Evolutionary conservation across 345 rosid genomes (phyloP), one percentile per base, ranked within the genome.

Genomic region (Diplotaxis tenuifolia): DNA sequence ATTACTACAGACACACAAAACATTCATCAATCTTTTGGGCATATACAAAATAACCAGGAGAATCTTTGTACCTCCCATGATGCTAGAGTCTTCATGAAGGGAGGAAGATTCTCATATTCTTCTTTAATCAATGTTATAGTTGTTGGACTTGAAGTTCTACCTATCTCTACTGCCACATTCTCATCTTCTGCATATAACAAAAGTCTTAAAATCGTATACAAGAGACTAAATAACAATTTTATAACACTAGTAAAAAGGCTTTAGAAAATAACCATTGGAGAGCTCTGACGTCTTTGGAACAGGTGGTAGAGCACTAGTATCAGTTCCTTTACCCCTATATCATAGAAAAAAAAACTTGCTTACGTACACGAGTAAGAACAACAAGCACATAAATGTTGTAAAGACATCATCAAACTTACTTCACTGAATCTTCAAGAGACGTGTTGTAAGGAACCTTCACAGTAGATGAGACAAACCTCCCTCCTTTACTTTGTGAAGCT

Each of bases 61-160:
- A 49, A 20, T 20, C 23, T n/a, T 0, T 10, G 60, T 20, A 93
- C 98, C 98, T 93, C 97, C 97, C 98, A 91, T 42, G 98, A 79
- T 21, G 92, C 80, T 58, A 91, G 83, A 68, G 76, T 71, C 79
- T 82, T 84, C 84, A 91, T 78, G 79, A 83, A 88, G 58, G 98
- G 86, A 23, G 94, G 97, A 53, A 91, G 89, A 71, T 59, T 78
- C 58, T 86, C 90, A 52, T 86, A 93, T 55, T 82, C 92, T 76
- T 83, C 85, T 75, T 73, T 80, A 2, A 82, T 73, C 15, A 87
- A 75, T 69, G 80, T 74, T 60, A 93, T 70, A 10, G 70, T 6
- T 18, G 78, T 40, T 3, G 77, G 50, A 5, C 50, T 65, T 27
- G 74, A 23, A 61, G 69, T 78, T 79, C 68, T 73, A 36, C 38